Base-by-base conservation (phyloP, 78 protist genomes). In the Dictyostelium discoideum region DNA sequence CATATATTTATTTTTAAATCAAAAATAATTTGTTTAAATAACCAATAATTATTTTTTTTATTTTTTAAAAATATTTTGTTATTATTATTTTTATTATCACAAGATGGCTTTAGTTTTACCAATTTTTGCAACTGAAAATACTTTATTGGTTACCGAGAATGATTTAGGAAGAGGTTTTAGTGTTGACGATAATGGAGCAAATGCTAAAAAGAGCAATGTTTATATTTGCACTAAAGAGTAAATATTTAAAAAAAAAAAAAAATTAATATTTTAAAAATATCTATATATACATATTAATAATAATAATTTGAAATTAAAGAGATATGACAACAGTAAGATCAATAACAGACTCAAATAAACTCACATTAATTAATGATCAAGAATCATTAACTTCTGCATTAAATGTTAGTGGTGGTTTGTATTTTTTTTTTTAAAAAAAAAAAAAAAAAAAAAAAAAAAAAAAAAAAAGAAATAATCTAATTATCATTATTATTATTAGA, bases 101-200 rank as follows among this genome's bases (percentile, higher is more conserved):
- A 54, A 18, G 13, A 74, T 74, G 81, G 29, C 81, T 13, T 74
- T 74, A 14, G 48, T 74, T 32, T 37, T 74, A 37, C 81, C 81
- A 5, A 74, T 74, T n/a, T 32, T 32, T 3, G 29, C 81, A 32
- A 32, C 22, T 74, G 37, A 26, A 37, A 79, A 79, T 79, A 24
- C 85, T 6, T 22, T n/a, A 2, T 79, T 79, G 24, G 44, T 79
- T 11, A 79, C 85, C 3, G 40, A 79, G 29, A 44, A n/a, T 46
- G 85, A 79, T 79, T 79, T 79, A n/a, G 85, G 85, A n/a, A 79
- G 67, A 79, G 85, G 85, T 79, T 79, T 79, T 79, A 46, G 39
- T 46, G n/a, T 46, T 79, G 65, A 54, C 2, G 85, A 78, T 2
- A 37, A 79, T 74, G 81, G 44, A 42, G 67, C 6, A 78, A 78